A percentile compares a stretch with the other conserved stretches of the same genome.
These are phyloP conservation scores for Strobilomyces confusus DNA, from an alignment of 768 basidiomycete species.

Conservation along the genomic window DNA sequence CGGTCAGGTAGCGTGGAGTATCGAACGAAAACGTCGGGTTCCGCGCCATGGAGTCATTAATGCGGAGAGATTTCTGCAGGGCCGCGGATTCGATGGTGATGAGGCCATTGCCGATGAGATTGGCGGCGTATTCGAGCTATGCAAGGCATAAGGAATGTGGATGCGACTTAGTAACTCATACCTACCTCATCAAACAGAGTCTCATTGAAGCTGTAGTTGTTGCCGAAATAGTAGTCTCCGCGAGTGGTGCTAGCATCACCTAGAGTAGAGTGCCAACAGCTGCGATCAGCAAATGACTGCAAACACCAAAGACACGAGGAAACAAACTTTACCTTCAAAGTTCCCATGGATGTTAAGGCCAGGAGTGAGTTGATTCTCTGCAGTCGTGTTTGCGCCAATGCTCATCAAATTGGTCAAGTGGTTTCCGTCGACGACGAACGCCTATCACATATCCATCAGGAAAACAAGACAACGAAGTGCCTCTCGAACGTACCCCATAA, in stretches of 20 bases:
- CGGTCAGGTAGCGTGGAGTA: conserved; percentile 18
- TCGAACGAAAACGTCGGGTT: conserved; percentile 24
- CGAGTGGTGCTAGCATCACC: conserved; percentile 26
- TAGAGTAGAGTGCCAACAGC: background rate
- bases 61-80: conserved; percentile 18
- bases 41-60: conserved; percentile 25
- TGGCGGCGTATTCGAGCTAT: conserved; percentile 16
- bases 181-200: conserved; percentile 21
- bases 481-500: conserved; percentile 15
- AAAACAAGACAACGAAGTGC: background rate
- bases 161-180: background rate
- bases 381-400: conserved; percentile 23
- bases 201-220: conserved; percentile 26
- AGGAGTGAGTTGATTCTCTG: conserved; percentile 6
- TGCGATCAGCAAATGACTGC: background rate
- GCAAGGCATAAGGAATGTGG: background rate
- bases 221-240: conserved; percentile 24
- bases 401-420: conserved; percentile 27
- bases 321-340: conserved; percentile 16
- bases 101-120: conserved; percentile 16
- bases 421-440: conserved; percentile 26
- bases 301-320: background rate
- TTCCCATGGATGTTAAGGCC: conserved; percentile 24
- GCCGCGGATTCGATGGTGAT: conserved; percentile 22
- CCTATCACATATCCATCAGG: conserved; percentile 7